Conservation (phyloP, 2,329 filamentous ascomycete species). For the Rosellinia necatrix region DNA sequence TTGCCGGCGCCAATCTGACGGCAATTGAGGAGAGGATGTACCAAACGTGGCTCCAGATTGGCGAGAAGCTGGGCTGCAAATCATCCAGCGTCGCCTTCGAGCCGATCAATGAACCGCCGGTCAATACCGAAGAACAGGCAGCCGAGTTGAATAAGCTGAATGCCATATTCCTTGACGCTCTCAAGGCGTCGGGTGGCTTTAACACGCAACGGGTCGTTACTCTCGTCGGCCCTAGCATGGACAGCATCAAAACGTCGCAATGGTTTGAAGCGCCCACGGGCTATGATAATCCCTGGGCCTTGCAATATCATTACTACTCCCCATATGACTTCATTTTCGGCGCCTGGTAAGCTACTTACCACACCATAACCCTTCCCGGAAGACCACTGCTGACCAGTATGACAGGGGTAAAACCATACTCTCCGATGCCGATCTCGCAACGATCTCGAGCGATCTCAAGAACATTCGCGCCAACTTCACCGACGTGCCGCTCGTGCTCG, state of each 20-base stretch:
- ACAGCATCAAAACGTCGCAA: conserved; percentile 56
- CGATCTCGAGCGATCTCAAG: conserved; percentile 54
- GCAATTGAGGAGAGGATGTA: conserved; percentile 61
- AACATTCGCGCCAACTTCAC: conserved; percentile 59
- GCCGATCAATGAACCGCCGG: conserved; percentile 63
- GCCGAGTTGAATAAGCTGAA: conserved; percentile 60
- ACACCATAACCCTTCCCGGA: background rate
- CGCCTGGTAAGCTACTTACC: conserved; percentile 42
- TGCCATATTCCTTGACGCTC: conserved; percentile 57
- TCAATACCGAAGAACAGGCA: conserved; percentile 54
- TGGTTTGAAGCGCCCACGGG: conserved; percentile 57
- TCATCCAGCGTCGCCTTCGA: conserved; percentile 60
- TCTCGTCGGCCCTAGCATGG: conserved; percentile 56
- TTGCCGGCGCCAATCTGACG: conserved; percentile 50
- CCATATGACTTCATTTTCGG: conserved; percentile 56
- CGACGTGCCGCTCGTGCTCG: conserved; percentile 58
- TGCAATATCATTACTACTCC: conserved; percentile 67
- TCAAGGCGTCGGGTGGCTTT: conserved; percentile 58
- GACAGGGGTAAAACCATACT: conserved; percentile 63
- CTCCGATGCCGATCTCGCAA: conserved; percentile 55
- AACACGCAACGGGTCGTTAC: conserved; percentile 61
- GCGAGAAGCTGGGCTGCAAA: conserved; percentile 57
- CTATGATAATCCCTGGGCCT: conserved; percentile 60
- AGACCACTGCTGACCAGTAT: background rate
- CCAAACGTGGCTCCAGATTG: conserved; percentile 62